These are phyloP conservation scores for Chaetothyriales sp. DNA, from an alignment of 2,329 filamentous ascomycete genomes.

Conservation along the genomic window DNA sequence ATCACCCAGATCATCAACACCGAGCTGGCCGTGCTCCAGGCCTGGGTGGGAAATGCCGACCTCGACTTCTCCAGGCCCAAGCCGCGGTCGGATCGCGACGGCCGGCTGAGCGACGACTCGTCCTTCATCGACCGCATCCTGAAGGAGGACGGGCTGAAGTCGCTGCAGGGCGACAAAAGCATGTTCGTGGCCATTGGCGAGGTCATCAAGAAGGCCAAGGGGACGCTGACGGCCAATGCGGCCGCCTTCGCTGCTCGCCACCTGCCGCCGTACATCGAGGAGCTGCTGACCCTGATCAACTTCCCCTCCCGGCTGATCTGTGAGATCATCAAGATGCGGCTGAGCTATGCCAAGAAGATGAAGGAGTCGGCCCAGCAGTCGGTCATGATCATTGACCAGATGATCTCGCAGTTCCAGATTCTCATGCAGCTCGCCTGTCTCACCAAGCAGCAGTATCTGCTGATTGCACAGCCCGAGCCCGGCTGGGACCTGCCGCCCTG, in stretches of 20 bases:
- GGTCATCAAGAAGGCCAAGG: slow-evolving; percentile 88
- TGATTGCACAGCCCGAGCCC: slow-evolving; percentile 70
- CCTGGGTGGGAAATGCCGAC: slow-evolving; percentile 93
- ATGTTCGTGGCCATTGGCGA: slow-evolving; percentile 72
- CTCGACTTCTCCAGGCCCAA: slow-evolving; percentile 75
- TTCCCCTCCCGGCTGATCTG: slow-evolving; percentile 92
- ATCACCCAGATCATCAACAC: slow-evolving; percentile 93
- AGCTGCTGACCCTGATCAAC: slow-evolving; percentile 88
- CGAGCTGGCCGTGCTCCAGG: slow-evolving; percentile 77
- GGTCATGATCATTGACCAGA: slow-evolving; percentile 87
- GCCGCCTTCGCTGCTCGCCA: slow-evolving; percentile 76
- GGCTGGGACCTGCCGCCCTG: slow-evolving; percentile 94
- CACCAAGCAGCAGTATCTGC: slow-evolving; percentile 79
- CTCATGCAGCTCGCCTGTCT: slow-evolving; percentile 79
- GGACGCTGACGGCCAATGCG: slow-evolving; percentile 75
- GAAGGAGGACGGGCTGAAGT: slow-evolving; percentile 90
- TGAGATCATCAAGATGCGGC: slow-evolving; percentile 83
- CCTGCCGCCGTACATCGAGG: slow-evolving; percentile 89
- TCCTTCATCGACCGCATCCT: slow-evolving; percentile 89
- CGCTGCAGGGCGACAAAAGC: slow-evolving; percentile 67
- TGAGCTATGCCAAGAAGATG: slow-evolving; percentile 88
- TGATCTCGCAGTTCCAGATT: slow-evolving; percentile 94
- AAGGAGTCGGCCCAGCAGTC: slow-evolving; percentile 89
- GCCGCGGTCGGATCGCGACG: slow-evolving; percentile 51
- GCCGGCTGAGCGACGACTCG: slow-evolving; percentile 72